These are phyloP conservation scores for Rhodamnia rubescens DNA, from an alignment of 345 rosid species.

Conservation along the genomic window DNA sequence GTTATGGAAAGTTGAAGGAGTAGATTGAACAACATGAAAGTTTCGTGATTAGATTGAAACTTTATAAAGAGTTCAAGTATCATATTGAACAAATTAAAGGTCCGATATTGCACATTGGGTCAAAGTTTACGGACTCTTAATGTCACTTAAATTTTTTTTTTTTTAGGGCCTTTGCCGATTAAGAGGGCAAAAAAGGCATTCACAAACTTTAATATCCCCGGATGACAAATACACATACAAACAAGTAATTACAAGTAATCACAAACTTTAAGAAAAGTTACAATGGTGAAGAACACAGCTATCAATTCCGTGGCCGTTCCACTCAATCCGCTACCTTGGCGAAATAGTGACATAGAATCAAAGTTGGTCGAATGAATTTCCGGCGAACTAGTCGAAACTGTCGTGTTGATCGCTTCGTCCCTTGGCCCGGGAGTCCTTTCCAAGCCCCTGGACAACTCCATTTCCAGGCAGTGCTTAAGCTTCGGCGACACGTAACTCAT, in stretches of 20 bases:
- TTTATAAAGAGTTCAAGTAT: not conserved
- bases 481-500: slow-evolving; percentile 15
- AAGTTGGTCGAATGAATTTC: not conserved
- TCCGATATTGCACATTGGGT: not conserved
- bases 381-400: not conserved
- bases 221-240: not conserved
- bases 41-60: not conserved
- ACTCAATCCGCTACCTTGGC: not conserved
- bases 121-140: not conserved
- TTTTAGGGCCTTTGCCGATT: too few relatives aligned
- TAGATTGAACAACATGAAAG: not conserved
- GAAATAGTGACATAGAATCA: slow-evolving; percentile 1
- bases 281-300: not conserved
- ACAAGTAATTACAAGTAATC: not conserved
- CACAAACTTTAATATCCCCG: not conserved
- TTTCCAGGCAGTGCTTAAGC: slow-evolving; percentile 7
- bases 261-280: not conserved
- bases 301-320: not conserved
- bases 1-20: not conserved
- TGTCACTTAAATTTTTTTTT: too few relatives aligned
- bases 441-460: slow-evolving; percentile 1
- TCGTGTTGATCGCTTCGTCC: not conserved
- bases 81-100: not conserved
- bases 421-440: not conserved
- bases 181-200: not conserved